Evolutionary conservation across 176 grass and related monocot species (phyloP).

Genomic region (sorghum (Sorghum bicolor)): Sorghum_bicolor_NCBIv3 NC_012876.2:7943001-7943500

Average conservation of each 20-base stretch:
- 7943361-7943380: too few relatives aligned
- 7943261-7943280: conserved; percentile 56
- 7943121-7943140: conserved; percentile 48
- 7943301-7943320: background rate
- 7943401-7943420: background rate
- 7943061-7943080: conserved; percentile 55
- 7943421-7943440: background rate
- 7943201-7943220: conserved; percentile 47
- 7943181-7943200: conserved; percentile 71
- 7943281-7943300: conserved; percentile 4
- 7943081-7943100: conserved; percentile 60
- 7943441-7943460: background rate
- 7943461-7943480: too few relatives aligned
- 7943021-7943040: conserved; percentile 51
- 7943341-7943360: too few relatives aligned
- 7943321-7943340: background rate
- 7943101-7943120: conserved; percentile 60
- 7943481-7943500: background rate
- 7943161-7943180: conserved; percentile 50
- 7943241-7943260: conserved; percentile 50
- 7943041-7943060: conserved; percentile 52
- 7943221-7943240: conserved; percentile 3
- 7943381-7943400: background rate
- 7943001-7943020: conserved; percentile 49
- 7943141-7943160: conserved; percentile 67